Evolutionary conservation across 805 yeast species (phyloP), one percentile per base, ranked within the genome.

Genomic region (Henningerozyma blattae): DNA sequence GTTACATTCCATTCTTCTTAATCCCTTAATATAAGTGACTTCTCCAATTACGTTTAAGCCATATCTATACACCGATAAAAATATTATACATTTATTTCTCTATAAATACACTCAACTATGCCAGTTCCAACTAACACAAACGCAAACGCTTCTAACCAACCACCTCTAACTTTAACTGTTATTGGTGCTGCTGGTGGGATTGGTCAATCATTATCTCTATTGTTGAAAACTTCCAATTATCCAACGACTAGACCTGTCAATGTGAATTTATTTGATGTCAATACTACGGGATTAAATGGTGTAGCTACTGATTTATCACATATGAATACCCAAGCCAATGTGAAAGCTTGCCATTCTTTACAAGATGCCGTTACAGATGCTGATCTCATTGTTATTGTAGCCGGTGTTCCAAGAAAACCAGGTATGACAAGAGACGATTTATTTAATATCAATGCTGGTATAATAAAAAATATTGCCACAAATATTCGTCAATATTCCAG

Each of bases 381-480:
- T 34, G 93, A 86, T 50, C 76, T 87, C 39, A 86, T 87, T 34
- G 72, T 87, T 39, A 84, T 87, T 58, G 87, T 87, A 47, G 91
- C 91, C 31, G 91, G 91, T 65, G 85, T 80, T 39, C 89, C 91
- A 59, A 73, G 91, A 68, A 80, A 80, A 61, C 87, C 87, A 44
- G 91, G 91, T 52, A 80, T 80, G 89, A 77, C 89, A 47, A 72
- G 91, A 64, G 91, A 80, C 58, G 91, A 80, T 59, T 68, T 80
- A 57, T 80, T 80, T 71, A 75, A 76, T 65, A 78, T 84, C 62
- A 80, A 80, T 52, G 89, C 87, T 28, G 76, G 82, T 22, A 80
- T 80, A 58, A 84, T 80, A 38, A 70, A 82, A 61, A 81, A 75
- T 57, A 68, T 80, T 57, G 87, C 87, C 33, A 71, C 75, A 30